Conservation (phyloP, 306 rosid species). For the Carpinus viminea region DNA sequence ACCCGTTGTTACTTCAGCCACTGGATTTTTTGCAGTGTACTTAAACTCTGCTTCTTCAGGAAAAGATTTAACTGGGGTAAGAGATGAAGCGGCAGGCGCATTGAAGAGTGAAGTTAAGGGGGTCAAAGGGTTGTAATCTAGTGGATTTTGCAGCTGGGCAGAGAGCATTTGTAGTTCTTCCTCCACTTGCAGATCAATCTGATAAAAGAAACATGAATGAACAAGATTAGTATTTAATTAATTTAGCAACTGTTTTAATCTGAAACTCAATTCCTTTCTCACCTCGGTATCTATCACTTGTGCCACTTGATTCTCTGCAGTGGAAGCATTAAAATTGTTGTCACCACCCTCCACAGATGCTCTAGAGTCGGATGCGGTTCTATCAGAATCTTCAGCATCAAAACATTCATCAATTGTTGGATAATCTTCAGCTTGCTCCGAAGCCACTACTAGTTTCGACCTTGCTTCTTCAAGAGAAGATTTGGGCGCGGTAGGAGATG, state of each 20-base stretch:
- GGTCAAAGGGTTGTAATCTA: neutral
- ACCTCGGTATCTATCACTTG: neutral
- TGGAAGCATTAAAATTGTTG: no score
- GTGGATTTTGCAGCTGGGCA: slow-evolving; percentile 12
- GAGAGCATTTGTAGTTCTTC: neutral
- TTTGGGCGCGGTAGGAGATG: no score
- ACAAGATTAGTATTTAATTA: neutral
- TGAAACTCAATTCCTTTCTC: no score
- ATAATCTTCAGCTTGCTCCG: neutral
- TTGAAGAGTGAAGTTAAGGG: no score
- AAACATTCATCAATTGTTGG: neutral
- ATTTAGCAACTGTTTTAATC: no score
- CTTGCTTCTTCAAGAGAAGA: slow-evolving; percentile 2
- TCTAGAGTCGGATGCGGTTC: no score
- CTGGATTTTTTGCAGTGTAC: no score
- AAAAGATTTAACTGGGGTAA: no score
- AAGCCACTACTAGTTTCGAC: neutral
- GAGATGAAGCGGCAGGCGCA: no score
- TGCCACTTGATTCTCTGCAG: slow-evolving; percentile 20
- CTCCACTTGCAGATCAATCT: slow-evolving; percentile 33
- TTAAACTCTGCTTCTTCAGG: no score
- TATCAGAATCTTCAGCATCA: neutral
- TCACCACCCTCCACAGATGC: no score
- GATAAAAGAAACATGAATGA: slow-evolving; percentile 24
- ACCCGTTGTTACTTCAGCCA: no score